Evolutionary conservation across 2,329 filamentous ascomycete species (phyloP).

Genomic region (Shiraia bambusicola): DNA sequence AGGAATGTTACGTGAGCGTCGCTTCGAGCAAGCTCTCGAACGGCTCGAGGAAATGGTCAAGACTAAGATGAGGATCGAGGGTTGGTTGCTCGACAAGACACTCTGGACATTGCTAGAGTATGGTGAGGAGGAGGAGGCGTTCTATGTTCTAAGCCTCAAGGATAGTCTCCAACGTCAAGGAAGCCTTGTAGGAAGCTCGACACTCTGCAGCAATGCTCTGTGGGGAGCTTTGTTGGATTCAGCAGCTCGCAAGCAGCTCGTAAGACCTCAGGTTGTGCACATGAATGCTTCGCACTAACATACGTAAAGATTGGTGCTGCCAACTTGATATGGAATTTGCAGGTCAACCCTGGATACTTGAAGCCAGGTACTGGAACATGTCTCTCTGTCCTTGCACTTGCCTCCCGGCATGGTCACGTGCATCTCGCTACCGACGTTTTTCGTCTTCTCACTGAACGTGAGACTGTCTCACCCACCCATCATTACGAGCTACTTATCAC

Average conservation of each 20-base stretch:
- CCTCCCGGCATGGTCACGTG: constrained; percentile 67
- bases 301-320: constrained; percentile 60
- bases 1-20: constrained; percentile 76
- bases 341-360: constrained; percentile 61
- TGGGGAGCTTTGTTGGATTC: constrained; percentile 74
- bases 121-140: constrained; percentile 75
- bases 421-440: constrained; percentile 71
- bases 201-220: constrained; percentile 55
- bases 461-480: constrained; percentile 59
- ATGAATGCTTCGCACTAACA: constrained; percentile 8
- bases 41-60: constrained; percentile 67
- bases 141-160: constrained; percentile 60
- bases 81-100: constrained; percentile 79
- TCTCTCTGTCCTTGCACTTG: constrained; percentile 69
- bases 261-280: constrained; percentile 22
- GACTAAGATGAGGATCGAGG: constrained; percentile 57
- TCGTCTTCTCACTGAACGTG: constrained; percentile 61
- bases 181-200: constrained; percentile 23
- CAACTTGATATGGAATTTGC: constrained; percentile 69
- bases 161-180: constrained; percentile 24
- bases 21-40: constrained; percentile 77
- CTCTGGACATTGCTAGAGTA: constrained; percentile 71
- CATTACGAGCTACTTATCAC: constrained; percentile 82
- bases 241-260: constrained; percentile 66
- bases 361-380: constrained; percentile 66